phyloP scores from a whole-genome alignment of 2,329 filamentous ascomycete species.

The Botrytis pseudocinerea region DNA sequence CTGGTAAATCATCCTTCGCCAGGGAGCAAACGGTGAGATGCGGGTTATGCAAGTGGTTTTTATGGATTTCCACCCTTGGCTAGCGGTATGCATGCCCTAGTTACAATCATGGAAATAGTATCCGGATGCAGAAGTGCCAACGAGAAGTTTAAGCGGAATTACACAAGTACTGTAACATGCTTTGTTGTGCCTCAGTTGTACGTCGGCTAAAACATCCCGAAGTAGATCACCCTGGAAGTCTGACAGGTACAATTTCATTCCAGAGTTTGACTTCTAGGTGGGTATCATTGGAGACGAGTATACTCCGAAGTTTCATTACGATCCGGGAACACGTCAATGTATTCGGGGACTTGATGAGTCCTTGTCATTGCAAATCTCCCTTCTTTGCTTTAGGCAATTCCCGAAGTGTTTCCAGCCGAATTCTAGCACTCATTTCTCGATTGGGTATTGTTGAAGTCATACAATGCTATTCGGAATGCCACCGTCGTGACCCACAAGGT shows the following conservation, averaged over 20 bases:
- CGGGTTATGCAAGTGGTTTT: slow-evolving; percentile 3
- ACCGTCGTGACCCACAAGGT: slow-evolving; percentile 8
- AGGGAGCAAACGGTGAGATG: background rate
- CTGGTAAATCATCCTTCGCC: background rate
- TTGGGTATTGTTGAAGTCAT: background rate
- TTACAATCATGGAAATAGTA: background rate
- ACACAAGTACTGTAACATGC: background rate
- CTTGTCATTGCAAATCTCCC: background rate
- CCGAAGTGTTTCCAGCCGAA: slow-evolving; percentile 1
- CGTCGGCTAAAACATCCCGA: background rate
- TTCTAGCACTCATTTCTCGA: background rate
- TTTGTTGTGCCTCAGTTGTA: background rate
- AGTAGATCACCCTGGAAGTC: background rate
- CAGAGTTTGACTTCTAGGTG: background rate
- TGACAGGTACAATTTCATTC: slow-evolving; percentile 14
- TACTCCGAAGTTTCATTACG: background rate
- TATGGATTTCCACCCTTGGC: background rate
- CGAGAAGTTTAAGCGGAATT: background rate
- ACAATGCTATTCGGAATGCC: background rate
- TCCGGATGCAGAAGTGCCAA: background rate
- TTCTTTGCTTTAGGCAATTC: background rate
- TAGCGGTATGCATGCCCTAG: background rate
- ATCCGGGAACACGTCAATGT: background rate
- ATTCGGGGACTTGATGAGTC: background rate
- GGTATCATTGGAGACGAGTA: slow-evolving; percentile 12